Percentiles rank a stretch among this genome's conserved stretches.
Conservation (phyloP, 2,329 filamentous ascomycete species). For the Knufia fluminis region DNA sequence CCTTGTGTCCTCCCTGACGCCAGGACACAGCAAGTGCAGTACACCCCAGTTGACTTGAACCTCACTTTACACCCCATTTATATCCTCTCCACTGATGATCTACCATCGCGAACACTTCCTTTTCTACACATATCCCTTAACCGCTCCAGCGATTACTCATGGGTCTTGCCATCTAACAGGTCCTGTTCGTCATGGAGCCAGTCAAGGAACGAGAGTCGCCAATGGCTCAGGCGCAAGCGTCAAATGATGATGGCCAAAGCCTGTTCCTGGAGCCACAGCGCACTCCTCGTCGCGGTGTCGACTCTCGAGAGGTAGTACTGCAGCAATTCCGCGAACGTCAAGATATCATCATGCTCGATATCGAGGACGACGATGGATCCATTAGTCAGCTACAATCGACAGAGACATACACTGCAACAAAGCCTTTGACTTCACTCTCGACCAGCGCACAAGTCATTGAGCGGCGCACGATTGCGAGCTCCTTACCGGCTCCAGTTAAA, state of each 20-base stretch:
- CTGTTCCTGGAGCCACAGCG: background rate
- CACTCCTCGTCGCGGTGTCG: background rate
- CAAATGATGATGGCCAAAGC: background rate
- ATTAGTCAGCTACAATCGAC: background rate
- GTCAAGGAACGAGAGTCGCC: background rate
- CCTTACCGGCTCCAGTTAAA: background rate
- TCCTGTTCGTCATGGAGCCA: no score
- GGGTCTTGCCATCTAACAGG: no score
- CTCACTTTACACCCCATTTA: no score
- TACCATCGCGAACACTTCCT: no score
- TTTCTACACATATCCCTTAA: no score
- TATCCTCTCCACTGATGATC: no score
- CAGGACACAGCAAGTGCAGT: no score
- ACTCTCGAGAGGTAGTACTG: slow-evolving; percentile 1
- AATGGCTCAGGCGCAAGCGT: background rate
- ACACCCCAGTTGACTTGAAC: no score
- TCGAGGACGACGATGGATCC: background rate
- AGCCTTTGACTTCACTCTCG: background rate
- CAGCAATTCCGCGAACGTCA: background rate
- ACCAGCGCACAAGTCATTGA: background rate
- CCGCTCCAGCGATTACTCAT: no score
- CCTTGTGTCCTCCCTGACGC: no score
- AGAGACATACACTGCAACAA: no score
- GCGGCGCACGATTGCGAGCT: background rate
- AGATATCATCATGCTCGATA: background rate